Conservation (phyloP, 768 basidiomycete genomes). For the Gautieria morchelliformis region DNA sequence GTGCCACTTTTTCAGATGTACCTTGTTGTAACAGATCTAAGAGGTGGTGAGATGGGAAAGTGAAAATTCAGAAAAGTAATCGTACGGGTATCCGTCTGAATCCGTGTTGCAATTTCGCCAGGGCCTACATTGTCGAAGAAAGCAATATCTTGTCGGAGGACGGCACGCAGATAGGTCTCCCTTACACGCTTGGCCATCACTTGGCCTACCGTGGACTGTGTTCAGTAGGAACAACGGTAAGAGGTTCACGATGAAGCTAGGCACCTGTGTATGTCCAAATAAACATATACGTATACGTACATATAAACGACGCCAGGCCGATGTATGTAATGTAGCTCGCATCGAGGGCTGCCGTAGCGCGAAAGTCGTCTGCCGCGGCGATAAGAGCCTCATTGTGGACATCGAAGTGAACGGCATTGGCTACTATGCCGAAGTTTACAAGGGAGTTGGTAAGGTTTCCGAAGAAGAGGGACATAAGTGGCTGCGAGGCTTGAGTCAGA, state of each 20-base stretch:
- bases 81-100: constrained; percentile 79
- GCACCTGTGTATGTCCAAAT: constrained; percentile 58
- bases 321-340: constrained; percentile 60
- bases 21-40: constrained; percentile 84
- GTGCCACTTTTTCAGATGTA: constrained; percentile 79
- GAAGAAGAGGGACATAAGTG: constrained; percentile 77
- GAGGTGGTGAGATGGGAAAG: neutral
- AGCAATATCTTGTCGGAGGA: constrained; percentile 79
- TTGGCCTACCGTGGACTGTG: constrained; percentile 37
- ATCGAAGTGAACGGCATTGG: constrained; percentile 17
- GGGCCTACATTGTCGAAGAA: constrained; percentile 92
- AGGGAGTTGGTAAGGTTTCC: constrained; percentile 72
- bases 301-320: constrained; percentile 68
- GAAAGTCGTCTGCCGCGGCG: constrained; percentile 38
- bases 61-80: constrained; percentile 9
- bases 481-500: constrained; percentile 26
- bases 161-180: constrained; percentile 68
- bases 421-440: constrained; percentile 42
- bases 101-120: constrained; percentile 89
- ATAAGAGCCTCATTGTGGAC: constrained; percentile 18
- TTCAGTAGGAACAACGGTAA: neutral
- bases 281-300: constrained; percentile 64
- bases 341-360: constrained; percentile 39
- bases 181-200: constrained; percentile 75
- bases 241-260: constrained; percentile 11